Evolutionary conservation across 441 rosid genomes (phyloP).

Genomic region (Flueggea neowawraea): DNA sequence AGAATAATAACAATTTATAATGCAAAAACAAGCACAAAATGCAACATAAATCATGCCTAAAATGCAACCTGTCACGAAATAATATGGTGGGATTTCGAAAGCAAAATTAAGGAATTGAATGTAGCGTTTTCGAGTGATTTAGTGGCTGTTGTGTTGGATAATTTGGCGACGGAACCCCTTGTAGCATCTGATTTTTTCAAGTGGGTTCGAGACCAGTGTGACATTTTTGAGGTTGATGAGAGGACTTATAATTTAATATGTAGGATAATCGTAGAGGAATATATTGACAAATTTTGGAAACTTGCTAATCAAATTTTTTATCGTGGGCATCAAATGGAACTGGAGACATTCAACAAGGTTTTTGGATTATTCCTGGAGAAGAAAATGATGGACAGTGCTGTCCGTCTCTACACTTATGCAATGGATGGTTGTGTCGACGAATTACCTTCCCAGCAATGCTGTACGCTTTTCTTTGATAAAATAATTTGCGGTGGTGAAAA

Average conservation of each 20-base stretch:
- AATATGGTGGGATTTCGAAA: slow-evolving; percentile 68
- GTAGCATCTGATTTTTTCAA: slow-evolving; percentile 73
- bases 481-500: slow-evolving; percentile 44
- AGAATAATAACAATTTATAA: no score
- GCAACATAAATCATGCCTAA: no score
- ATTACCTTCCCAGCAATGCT: slow-evolving; percentile 40
- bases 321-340: slow-evolving; percentile 58
- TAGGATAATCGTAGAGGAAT: slow-evolving; percentile 68
- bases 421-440: slow-evolving; percentile 42
- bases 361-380: slow-evolving; percentile 50
- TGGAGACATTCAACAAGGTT: slow-evolving; percentile 53
- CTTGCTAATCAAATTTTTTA: slow-evolving; percentile 58
- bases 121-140: slow-evolving; percentile 43
- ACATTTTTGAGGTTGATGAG: slow-evolving; percentile 45
- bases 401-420: slow-evolving; percentile 63
- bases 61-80: no score
- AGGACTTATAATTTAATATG: slow-evolving; percentile 61
- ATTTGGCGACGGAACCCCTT: slow-evolving; percentile 54
- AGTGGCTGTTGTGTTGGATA: slow-evolving; percentile 60
- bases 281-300: slow-evolving; percentile 76
- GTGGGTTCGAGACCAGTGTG: slow-evolving; percentile 67
- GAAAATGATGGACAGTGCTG: slow-evolving; percentile 19
- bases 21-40: no score
- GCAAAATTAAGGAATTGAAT: slow-evolving; percentile 38
- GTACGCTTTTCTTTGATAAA: slow-evolving; percentile 59